These are phyloP conservation scores for Aspergillus pseudoglaucus DNA, from an alignment of 2,329 filamentous ascomycete species.

Conservation along the genomic window DNA sequence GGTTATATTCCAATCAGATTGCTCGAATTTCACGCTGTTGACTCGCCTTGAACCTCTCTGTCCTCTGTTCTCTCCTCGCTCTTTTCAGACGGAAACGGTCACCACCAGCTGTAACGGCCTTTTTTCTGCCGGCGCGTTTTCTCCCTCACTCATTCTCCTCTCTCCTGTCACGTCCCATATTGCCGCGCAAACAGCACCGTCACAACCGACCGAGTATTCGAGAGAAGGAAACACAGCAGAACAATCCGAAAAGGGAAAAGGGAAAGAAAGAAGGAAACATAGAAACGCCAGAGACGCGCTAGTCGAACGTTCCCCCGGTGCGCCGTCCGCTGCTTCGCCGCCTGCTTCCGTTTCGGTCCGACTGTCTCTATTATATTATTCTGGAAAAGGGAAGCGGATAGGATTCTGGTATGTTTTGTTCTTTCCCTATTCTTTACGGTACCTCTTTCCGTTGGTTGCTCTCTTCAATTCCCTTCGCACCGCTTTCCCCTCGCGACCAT, in stretches of 20 bases:
- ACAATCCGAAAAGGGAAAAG: background rate
- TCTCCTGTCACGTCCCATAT: background rate
- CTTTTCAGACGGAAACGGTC: slow-evolving; percentile 9
- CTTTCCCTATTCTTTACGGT: background rate
- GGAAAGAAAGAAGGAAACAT: background rate
- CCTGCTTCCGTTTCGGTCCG: slow-evolving; percentile 10
- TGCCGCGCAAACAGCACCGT: background rate
- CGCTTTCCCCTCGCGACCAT: background rate
- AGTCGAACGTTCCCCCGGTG: slow-evolving; percentile 2
- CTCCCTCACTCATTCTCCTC: slow-evolving; percentile 6
- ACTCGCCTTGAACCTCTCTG: background rate
- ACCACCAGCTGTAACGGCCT: slow-evolving; percentile 15
- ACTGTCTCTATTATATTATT: background rate
- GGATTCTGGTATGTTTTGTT: background rate
- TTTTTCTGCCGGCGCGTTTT: slow-evolving; percentile 12
- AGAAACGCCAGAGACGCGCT: background rate
- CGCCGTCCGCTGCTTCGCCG: slow-evolving; percentile 18
- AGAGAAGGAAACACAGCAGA: slow-evolving; percentile 1
- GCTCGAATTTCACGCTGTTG: slow-evolving; percentile 4
- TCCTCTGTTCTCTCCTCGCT: slow-evolving; percentile 4
- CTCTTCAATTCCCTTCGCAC: background rate
- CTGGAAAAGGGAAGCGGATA: background rate
- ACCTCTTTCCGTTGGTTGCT: background rate
- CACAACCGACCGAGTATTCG: background rate
- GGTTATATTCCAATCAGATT: background rate